Evolutionary conservation across 2,329 filamentous ascomycete species (phyloP), one percentile per base, ranked within the genome.

Genomic region (Clathrospora elynae): DNA sequence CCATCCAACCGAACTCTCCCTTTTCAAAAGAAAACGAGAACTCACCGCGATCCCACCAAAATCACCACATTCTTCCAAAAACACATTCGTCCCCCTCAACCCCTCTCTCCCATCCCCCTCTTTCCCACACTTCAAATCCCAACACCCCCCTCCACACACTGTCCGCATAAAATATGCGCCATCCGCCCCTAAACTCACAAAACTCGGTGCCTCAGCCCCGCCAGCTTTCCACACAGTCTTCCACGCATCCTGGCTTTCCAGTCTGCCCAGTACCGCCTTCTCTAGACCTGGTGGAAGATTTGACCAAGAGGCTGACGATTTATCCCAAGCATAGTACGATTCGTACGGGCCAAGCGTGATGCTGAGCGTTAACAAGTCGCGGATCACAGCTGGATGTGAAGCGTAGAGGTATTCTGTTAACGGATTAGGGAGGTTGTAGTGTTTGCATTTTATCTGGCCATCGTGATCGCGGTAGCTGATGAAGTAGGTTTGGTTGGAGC

Each of bases 401-500:
- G 53, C 39, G 37, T 66, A 67, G 4, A 67, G 52, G 33, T 58
- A 66, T 12, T 54, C 51, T 13, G 57, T 60, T 11, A 67, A 43
- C 5, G 62, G 61, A 31, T 65, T 64, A 17, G 64, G 64, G 7
- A 67, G 56, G 42, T 66, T 66, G 52, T 62, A 64, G 36, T 66
- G 64, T 16, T 58, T 51, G 46, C 44, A 48, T 0, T 23, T 16
- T 0, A 58, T n/a, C 11, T 44, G 32, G 11, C 44, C 53, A 42
- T 57, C 54, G 10, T 53, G 46, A 37, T 61, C 59, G 16, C 60
- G 47, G 43, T 61, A 66, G 16, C 49, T 58, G 4, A 65, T 19
- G 33, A 66, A 65, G 38, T 65, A 66, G 4, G 61, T 51, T 4
- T 51, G 51, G 8, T 58, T 47, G 7, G 51, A 46, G 8, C 61